Evolutionary conservation across 176 grass and related monocot genomes (phyloP), one percentile per base, ranked within the genome.

Genomic region (Microstegium vimineum): DNA sequence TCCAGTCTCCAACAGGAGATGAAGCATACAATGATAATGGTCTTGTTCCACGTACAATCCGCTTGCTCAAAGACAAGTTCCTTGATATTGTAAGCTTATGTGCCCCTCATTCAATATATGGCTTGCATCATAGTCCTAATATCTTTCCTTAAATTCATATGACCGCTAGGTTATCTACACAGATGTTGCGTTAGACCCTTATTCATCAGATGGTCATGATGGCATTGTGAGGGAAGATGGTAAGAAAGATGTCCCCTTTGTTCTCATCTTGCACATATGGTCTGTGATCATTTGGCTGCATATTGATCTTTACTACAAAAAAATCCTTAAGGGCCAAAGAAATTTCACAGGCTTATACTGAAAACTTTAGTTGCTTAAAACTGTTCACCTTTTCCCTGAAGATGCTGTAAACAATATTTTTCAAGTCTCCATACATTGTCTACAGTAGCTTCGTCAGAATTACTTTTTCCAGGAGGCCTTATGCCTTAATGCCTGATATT

Each of bases 181-280:
- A 16, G 96, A 99, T 70, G 93, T 99, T 76, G 93, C 96, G 9
- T 86, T 99, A 87, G 96, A 99, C 75, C 96, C 96, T 69, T 99
- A 99, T 85, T 95, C 93, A 42, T 99, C 96, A 62, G 96, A 99
- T 81, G 96, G 96, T 28, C 96, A 99, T 81, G 96, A 99, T 94
- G 93, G 96, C 46, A 99, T 99, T 45, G 93, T 99, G 71, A 90
- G 93, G 68, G 93, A 94, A 90, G 96, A 95, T 94, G 96, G 96
- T 99, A 92, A 88, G 83, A 26, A 62, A 56, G 43, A 78, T 81
- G 12, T 2, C 11, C 23, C 33, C 17, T 47, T 71, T 66, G 26
- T 82, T 22, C 23, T 83, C 3, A 77, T 32, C 17, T 86, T 81
- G 16, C 28, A 5, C 26, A 76, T 37, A 62, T 81, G 33, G 43